Base-by-base conservation (phyloP, 148 eudicot genomes). In the Polygonum maritimum region DNA sequence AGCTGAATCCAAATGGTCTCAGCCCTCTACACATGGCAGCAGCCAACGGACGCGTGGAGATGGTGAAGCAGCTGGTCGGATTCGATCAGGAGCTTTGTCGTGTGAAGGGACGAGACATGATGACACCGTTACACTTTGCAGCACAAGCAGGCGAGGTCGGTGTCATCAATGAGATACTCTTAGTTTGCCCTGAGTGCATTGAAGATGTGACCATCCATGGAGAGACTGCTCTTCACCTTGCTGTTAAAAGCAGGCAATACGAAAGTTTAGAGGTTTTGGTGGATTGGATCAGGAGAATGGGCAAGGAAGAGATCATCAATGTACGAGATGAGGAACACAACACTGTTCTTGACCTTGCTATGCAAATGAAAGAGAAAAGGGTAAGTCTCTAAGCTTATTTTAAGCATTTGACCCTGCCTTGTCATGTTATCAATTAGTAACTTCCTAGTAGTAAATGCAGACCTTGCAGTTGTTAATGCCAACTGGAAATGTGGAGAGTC, bases 141-240 rank as follows among this genome's bases (percentile, higher is more conserved):
- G 85, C 86, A 51, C 48, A 79, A 5, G 82, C 76, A 76, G 96
- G 96, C 9, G 82, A 79, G 74, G 57, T 65, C 45, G 71, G 74
- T 0, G 84, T 88, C 13, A 45, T 87, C 0, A 57, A 22, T 8
- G 89, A 84, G 54, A 63, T 87, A 80, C 80, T 90, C 39, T 78
- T 77, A 39, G 52, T 38, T 39, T 75, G 83, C 75, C 77, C 76
- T 19, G 84, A 79, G 71, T 82, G 86, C 26, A 31, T 85, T 15
- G 77, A 73, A 22, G 86, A 84, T 36, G 78, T 82, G 72, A 87
- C 93, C 3, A 83, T 82, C 33, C 82, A 84, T 11, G 80, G 81
- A 14, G 96, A 89, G 75, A 89, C 86, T 5, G 78, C 79, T 76
- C 86, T 91, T 41, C 93, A 88, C 81, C 81, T 89, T 39, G 88